phyloP scores from a whole-genome alignment of 352 stramenopile species.

The Thraustotheca clavata region DNA sequence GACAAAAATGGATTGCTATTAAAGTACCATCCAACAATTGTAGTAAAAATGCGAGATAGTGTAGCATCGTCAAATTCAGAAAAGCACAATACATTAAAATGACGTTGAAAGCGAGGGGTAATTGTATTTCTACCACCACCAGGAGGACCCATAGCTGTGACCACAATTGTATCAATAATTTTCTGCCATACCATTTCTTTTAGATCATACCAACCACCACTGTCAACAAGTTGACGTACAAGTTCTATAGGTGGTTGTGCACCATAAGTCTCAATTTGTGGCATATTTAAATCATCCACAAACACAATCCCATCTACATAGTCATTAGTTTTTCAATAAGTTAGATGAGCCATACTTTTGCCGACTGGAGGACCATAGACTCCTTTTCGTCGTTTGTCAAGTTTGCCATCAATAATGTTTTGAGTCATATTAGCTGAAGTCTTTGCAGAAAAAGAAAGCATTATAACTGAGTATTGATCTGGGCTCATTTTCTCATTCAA shows the following conservation, averaged over 20 bases:
- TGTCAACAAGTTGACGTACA: conserved; percentile 86
- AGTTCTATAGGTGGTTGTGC: conserved; percentile 91
- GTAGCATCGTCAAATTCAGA: conserved; percentile 91
- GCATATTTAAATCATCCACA: conserved; percentile 95
- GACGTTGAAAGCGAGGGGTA: conserved; percentile 83
- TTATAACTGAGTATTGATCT: conserved; percentile 79
- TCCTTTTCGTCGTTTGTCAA: conserved; percentile 89
- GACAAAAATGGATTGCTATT: conserved; percentile 42
- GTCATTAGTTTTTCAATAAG: neutral
- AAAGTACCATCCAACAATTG: conserved; percentile 87
- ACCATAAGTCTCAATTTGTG: conserved; percentile 90
- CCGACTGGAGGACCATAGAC: conserved; percentile 86
- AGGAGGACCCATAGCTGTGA: conserved; percentile 87
- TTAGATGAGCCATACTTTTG: conserved; percentile 36
- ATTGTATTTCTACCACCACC: conserved; percentile 87
- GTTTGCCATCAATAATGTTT: conserved; percentile 93
- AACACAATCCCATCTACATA: conserved; percentile 60
- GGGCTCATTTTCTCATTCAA: conserved; percentile 69
- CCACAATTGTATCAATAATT: conserved; percentile 85
- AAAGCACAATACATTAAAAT: conserved; percentile 92
- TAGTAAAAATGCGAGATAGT: conserved; percentile 88
- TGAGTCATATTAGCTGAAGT: conserved; percentile 93
- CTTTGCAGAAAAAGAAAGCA: conserved; percentile 89
- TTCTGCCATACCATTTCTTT: conserved; percentile 90
- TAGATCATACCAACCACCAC: conserved; percentile 88